Base-by-base conservation (phyloP, 192 early-diverging fungal species). In the Linnemannia zychae region DNA sequence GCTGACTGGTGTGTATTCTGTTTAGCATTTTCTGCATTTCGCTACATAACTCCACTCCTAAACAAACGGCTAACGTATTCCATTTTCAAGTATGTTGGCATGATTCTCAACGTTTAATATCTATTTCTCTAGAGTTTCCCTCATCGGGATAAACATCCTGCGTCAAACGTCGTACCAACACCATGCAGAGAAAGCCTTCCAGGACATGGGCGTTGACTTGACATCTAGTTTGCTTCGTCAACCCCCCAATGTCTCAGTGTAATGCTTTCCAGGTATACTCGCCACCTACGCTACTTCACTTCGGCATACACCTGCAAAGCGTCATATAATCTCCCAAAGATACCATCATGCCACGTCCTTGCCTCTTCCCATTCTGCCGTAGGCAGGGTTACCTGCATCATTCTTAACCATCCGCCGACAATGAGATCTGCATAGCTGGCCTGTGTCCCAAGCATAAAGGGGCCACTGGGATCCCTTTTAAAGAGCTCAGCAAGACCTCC, bases 371-470 rank as follows among this genome's bases (percentile, higher is more conserved):
- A 83, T 67, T 83, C 81, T 37, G 37, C 33, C 67, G 34, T 28
- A 69, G 76, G 81, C 65, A 83, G 48, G 68, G 81, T 77, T 18
- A 44, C 81, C 4, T 67, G 34, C 75, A 77, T 72, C 81, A 83
- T 83, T 60, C 31, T 60, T 63, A 83, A 49, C 81, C 81, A 83
- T 44, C 81, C 81, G 71, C 76, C 81, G 66, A 83, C 81, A 66
- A 83, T 83, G 18, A 83, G 44, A 83, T 83, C 81, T 24, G 81
- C 81, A 82, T 77, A 82, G 40, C 71, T 77, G 81, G 81, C 48
- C 40, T 82, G 81, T 63, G 49, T 48, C 33, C 81, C 81, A 47
- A 82, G 63, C 63, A 82, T n/a, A 66, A 82, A 82, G 50, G 81
- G 81, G 38, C 81, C 81, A 77, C 75, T 63, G 81, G 81, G 22